phyloP scores from a whole-genome alignment of 345 rosid genomes.

The rapeseed (Brassica napus) region DNA sequence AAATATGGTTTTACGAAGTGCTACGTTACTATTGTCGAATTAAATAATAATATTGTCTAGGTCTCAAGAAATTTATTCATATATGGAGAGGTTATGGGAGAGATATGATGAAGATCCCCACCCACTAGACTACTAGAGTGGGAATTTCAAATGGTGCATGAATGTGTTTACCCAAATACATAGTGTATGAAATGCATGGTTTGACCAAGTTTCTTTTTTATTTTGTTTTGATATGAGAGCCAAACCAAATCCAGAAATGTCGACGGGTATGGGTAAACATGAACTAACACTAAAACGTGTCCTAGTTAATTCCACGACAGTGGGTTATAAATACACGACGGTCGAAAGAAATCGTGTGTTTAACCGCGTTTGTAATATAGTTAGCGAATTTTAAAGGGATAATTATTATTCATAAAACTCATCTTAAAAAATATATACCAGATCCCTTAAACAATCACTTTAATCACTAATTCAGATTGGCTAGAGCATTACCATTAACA shows the following conservation, averaged over 20 bases:
- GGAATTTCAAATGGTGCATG: constrained; percentile 41
- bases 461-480: not conserved
- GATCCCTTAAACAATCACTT: not conserved
- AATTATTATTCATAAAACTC: not conserved
- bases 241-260: constrained; percentile 21
- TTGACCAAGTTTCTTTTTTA: constrained; percentile 32
- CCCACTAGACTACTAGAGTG: constrained; percentile 39
- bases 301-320: not conserved
- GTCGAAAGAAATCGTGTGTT: not conserved
- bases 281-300: constrained; percentile 2
- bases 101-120: constrained; percentile 43
- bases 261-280: constrained; percentile 30
- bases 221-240: constrained; percentile 19
- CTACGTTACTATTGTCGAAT: not conserved
- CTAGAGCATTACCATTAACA: too few relatives aligned
- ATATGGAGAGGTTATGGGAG: constrained; percentile 36
- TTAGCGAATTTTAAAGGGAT: not conserved
- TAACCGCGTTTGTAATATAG: not conserved
- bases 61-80: not conserved
- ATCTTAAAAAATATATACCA: not conserved
- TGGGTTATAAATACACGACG: not conserved
- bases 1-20: not conserved
- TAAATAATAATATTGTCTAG: constrained; percentile 6
- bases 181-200: constrained; percentile 32
- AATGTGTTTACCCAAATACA: constrained; percentile 37